A percentile compares a stretch with the other conserved stretches of the same genome.
phyloP scores from a whole-genome alignment of 768 basidiomycete genomes.

The Xerocomellus dryophilus region DNA sequence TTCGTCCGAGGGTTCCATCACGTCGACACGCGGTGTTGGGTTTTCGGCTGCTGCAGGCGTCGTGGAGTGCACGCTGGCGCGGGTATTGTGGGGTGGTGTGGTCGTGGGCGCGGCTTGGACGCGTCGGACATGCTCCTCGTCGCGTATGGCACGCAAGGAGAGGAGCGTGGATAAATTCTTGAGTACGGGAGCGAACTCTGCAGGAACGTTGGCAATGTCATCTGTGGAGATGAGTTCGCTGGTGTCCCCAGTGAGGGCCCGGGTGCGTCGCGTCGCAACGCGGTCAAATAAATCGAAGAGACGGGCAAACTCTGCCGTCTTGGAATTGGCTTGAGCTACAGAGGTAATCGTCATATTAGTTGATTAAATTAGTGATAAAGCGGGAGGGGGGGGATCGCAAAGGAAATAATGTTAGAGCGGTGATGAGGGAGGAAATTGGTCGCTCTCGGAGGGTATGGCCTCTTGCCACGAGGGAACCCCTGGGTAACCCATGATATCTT shows the following conservation, averaged over 20 bases:
- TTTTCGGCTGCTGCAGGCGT: neutral
- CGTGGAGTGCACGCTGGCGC: conserved; percentile 15
- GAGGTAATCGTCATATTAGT: conserved; percentile 20
- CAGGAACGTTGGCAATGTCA: conserved; percentile 30
- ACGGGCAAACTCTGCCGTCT: conserved; percentile 50
- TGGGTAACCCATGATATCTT: neutral
- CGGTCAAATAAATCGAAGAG: conserved; percentile 55
- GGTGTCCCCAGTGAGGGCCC: conserved; percentile 17
- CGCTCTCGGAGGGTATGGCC: neutral
- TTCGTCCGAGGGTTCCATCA: conserved; percentile 14
- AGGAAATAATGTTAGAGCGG: neutral
- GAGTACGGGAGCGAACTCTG: conserved; percentile 32
- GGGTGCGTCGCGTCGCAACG: conserved; percentile 45
- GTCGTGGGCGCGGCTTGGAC: neutral
- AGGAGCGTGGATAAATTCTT: conserved; percentile 37
- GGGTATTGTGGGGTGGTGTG: conserved; percentile 24
- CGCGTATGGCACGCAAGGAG: conserved; percentile 33
- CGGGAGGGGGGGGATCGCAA: neutral
- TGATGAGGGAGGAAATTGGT: neutral
- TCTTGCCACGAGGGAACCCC: neutral
- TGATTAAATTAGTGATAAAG: conserved; percentile 3
- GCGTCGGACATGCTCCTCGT: conserved; percentile 15
- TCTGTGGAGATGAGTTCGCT: conserved; percentile 28
- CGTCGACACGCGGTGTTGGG: neutral
- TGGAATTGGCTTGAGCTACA: conserved; percentile 32